phyloP scores from a whole-genome alignment of 192 early-diverging fungal species.

The Backusella sp. region DNA sequence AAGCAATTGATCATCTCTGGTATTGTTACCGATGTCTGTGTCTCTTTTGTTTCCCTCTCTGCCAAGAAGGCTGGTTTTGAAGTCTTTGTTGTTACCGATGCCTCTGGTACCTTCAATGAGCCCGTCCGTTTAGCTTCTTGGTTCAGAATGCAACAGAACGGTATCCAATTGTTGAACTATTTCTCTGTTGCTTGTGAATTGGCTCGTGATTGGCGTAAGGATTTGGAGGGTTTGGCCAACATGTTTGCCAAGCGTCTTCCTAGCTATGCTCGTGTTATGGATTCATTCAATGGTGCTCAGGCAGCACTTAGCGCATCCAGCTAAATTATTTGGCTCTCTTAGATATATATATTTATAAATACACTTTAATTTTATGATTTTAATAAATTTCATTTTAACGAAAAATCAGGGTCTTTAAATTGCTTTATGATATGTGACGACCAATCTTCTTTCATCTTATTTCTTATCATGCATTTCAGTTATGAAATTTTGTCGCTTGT shows the following conservation, averaged over 20 bases:
- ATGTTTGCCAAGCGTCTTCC: constrained; percentile 28
- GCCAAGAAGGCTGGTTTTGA: constrained; percentile 36
- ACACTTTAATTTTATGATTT: background rate
- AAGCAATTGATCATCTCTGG: constrained; percentile 35
- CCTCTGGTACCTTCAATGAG: constrained; percentile 31
- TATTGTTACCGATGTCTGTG: constrained; percentile 38
- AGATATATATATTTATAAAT: background rate
- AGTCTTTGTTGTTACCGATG: constrained; percentile 36
- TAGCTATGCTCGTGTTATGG: constrained; percentile 26
- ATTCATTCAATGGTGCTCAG: constrained; percentile 20
- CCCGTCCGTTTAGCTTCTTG: constrained; percentile 29
- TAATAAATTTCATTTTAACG: background rate
- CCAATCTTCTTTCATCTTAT: too few relatives aligned
- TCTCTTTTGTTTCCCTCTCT: constrained; percentile 33
- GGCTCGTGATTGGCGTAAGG: constrained; percentile 30
- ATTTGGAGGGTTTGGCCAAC: constrained; percentile 22
- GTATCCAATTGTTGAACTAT: constrained; percentile 34
- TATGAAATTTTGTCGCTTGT: too few relatives aligned
- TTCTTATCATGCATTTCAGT: too few relatives aligned
- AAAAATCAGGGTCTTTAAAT: background rate
- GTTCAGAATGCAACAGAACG: constrained; percentile 26
- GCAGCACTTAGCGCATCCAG: background rate
- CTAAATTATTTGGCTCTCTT: background rate
- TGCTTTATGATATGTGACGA: too few relatives aligned
- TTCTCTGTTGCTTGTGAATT: constrained; percentile 35